phyloP scores from a whole-genome alignment of 495 filamentous ascomycete species.

The Lasiosphaeriaceae sp. region DNA sequence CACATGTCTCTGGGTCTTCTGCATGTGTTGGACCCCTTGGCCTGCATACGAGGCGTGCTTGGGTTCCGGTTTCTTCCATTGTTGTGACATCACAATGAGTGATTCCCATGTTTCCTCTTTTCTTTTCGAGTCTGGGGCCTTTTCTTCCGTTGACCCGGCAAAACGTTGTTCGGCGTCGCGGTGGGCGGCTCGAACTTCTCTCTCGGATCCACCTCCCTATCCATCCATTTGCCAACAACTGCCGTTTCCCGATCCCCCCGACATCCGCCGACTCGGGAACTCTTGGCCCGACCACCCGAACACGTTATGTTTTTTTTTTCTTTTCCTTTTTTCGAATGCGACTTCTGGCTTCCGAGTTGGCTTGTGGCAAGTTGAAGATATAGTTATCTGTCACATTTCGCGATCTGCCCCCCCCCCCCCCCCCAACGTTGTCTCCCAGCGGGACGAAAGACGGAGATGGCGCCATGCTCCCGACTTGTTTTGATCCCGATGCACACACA shows the following conservation, averaged over 20 bases:
- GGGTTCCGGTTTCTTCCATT: conserved; percentile 21
- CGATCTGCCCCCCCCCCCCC: no score
- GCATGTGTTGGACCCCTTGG: neutral
- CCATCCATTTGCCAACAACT: neutral
- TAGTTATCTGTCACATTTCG: no score
- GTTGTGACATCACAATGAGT: conserved; percentile 15
- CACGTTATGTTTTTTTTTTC: no score
- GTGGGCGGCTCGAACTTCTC: neutral
- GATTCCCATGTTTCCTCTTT: neutral
- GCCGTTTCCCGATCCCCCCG: conserved; percentile 21
- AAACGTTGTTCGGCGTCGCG: neutral
- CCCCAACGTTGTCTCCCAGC: no score
- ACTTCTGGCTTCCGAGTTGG: no score
- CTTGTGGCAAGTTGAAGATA: no score
- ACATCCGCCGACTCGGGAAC: conserved; percentile 23
- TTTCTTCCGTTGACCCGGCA: conserved; percentile 16
- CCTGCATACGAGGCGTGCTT: neutral
- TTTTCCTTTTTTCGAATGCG: no score
- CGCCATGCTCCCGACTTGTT: no score
- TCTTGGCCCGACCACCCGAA: neutral
- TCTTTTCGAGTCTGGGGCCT: neutral
- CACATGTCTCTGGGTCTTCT: neutral
- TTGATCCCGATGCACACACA: no score
- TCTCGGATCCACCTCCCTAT: neutral
- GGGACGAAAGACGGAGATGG: no score